Evolutionary conservation across 176 grass and related monocot species (phyloP), one percentile per base, ranked within the genome.

Genomic region (Canna indica): DNA sequence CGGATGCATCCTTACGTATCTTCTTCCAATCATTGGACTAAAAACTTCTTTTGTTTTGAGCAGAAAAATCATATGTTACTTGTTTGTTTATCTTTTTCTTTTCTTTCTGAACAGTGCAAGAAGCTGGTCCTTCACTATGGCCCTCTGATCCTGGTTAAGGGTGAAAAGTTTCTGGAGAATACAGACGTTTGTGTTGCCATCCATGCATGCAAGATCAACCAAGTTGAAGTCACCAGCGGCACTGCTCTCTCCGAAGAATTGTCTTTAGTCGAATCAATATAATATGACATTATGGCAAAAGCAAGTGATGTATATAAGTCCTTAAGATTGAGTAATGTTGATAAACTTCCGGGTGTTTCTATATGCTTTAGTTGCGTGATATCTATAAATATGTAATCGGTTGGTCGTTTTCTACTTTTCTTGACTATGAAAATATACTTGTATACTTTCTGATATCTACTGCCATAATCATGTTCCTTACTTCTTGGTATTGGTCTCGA

Each of bases 151-250:
- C 64, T 97, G 67, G 63, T 90, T 11, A 93, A 92, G 50, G 84
- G 94, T 11, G 94, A 92, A 80, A 97, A 92, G 68, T 97, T 92
- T 38, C 77, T 97, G 0, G 84, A 93, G 82, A 90, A 84, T 72
- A 92, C 81, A 50, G 84, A 93, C 76, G 41, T 97, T 27, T 97
- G 94, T 13, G 47, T 47, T n/a, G 36, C 79, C 4, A 12, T 88
- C 26, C 81, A 81, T 81, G 89, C 80, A 0, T 97, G 94, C 22
- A n/a, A 78, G 5, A 69, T 58, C 20, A 65, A 62, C 68, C 52
- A 82, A 61, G 74, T 13, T 36, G 63, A 66, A 66, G 34, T 66
- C 18, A n/a, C 10, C 34, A 41, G 5, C 32, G 39, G 20, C 15
- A 3, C 18, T 41, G 33, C 22, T 20, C 22, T 54, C 20, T 20